Percentiles rank a stretch among this genome's conserved stretches.
These are phyloP conservation scores for Talaromyces liani DNA, from an alignment of 495 filamentous ascomycete genomes.

Conservation along the genomic window DNA sequence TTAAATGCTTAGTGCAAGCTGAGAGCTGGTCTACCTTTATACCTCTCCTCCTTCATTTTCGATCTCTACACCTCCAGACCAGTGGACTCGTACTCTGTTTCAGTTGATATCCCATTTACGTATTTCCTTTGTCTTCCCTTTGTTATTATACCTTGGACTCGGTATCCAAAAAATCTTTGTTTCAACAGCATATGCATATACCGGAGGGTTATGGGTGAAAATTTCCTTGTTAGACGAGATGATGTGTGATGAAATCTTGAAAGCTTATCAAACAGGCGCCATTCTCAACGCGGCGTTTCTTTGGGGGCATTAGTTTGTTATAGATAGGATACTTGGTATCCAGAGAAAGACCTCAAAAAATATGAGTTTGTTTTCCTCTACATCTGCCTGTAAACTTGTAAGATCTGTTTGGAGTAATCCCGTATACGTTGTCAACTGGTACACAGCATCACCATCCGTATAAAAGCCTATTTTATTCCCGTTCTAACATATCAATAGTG, in stretches of 20 bases:
- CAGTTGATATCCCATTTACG: constrained; percentile 6
- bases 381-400: neutral
- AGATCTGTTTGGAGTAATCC: neutral
- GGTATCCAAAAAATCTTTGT: constrained; percentile 7
- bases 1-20: neutral
- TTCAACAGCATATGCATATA: constrained; percentile 8
- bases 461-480: neutral
- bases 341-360: neutral
- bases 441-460: too few species aligned
- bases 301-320: constrained; percentile 6
- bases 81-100: neutral
- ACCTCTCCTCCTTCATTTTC: neutral
- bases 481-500: neutral
- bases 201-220: constrained; percentile 4
- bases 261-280: constrained; percentile 8
- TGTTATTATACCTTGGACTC: neutral
- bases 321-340: neutral
- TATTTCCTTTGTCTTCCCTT: constrained; percentile 1
- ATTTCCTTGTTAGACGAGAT: constrained; percentile 1
- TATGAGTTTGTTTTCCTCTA: neutral
- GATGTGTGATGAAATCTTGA: constrained; percentile 6
- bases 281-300: constrained; percentile 11
- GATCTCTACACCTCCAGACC: neutral
- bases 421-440: neutral
- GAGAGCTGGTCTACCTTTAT: neutral